Evolutionary conservation across 2,329 filamentous ascomycete genomes (phyloP), one percentile per base, ranked within the genome.

Genomic region (Xylaria sp.): DNA sequence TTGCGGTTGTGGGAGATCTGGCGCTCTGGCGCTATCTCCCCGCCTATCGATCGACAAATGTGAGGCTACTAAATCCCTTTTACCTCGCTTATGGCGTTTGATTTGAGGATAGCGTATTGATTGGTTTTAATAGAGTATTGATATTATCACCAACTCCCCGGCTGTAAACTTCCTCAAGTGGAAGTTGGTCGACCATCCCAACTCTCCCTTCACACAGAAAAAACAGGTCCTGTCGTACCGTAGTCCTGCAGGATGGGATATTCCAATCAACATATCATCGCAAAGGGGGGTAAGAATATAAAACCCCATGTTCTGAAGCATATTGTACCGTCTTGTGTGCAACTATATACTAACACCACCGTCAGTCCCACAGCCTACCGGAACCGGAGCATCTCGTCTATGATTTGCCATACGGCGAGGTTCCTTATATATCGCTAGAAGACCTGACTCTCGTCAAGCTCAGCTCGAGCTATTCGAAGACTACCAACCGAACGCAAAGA

Each of bases 401-500:
- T 18, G 66, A 74, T 1, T 71, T 77, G 37, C 63, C 65, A 1
- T 69, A 66, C 23, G 72, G 72, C 60, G 63, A 71, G 35, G 66
- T 77, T 0, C 76, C 76, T 5, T 77, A 77, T 59, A 68, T 77
- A 60, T 71, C 74, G 13, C 58, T 71, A 0, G 67, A 60, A 8
- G 76, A 76, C 53, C 71, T 77, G 42, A 70, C 72, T 62, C 68
- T 71, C 23, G 74, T 75, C 63, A 76, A 75, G 66, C 68, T 77
- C 16, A 69, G 74, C 37, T 72, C 72, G 1, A 74, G 71, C 53
- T 23, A 21, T 32, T 55, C 48, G 21, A 18, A 27, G 72, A 69
- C 35, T 61, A 71, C 18, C 60, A 72, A 66, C 59, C 70, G 66
- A 3, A 47, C 57, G 18, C 73, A 73, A 53, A 72, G 73, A 21